Evolutionary conservation across 208 protist species (phyloP), one percentile per base, ranked within the genome.

Genomic region (Wallacemonas rigidus): DNA sequence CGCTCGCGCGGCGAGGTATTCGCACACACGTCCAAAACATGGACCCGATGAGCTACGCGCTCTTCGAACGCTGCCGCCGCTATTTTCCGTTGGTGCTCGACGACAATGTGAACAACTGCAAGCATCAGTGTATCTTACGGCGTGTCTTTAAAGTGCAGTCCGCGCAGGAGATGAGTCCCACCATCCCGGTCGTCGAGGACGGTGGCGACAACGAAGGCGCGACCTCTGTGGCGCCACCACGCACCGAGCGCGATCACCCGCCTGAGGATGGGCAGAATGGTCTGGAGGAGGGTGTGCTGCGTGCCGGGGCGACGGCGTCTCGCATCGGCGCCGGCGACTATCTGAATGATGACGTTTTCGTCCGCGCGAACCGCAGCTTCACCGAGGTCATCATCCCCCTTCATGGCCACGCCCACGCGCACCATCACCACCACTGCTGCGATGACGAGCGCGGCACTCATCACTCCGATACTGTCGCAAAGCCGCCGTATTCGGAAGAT

Each of bases 1-100:
- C 80, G 47, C 26, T 88, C 14, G 62, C 61, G 15, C 81, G 81
- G 67, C 79, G 79, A 6, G 79, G 76, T 60, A 85, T 88, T 39
- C 83, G 79, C 55, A 82, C 79, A n/a, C 83, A 88, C 72, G 72
- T 81, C 45, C 71, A 81, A 55, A 88, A 88, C 83, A 80, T 85
- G 76, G 78, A 84, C 53, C 79, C 79, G 38, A 53, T 82, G 47
- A 85, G 76, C 72, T 83, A 74, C 70, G 54, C 69, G 68, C 81
- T 76, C 76, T 82, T 85, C 50, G 74, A 82, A 50, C 79, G 79
- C 60, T 77, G 75, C 56, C 83, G 79, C 41, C 76, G 79, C 69
- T 85, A 85, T 72, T 78, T 88, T 38, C 56, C 68, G 1, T 67
- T 79, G 26, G 76, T 88, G 47, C 74, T 67, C 58, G 79, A 84